Evolutionary conservation across 2,329 filamentous ascomycete species (phyloP), one percentile per base, ranked within the genome.

Genomic region (Diaporthe amygdali): DNA sequence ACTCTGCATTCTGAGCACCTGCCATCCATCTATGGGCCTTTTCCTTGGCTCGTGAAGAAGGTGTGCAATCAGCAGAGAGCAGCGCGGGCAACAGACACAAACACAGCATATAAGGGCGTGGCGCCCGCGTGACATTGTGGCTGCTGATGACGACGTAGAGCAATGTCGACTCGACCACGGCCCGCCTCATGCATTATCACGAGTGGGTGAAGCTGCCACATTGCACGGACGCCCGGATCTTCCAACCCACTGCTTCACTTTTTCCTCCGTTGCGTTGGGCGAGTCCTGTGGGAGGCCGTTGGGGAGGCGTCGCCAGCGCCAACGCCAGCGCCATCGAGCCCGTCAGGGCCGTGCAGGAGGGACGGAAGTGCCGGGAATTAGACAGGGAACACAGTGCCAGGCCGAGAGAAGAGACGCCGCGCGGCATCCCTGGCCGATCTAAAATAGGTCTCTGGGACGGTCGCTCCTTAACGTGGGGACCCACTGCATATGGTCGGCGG

Each of bases 351-450:
- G 41, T 67, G 54, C 66, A 55, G 66, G 47, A 66, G 39, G 49
- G 51, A 70, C 70, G 70, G 70, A 63, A 72, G 70, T 68, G 67
- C 70, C 70, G 70, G 70, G 67, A 70, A 72, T 72, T 70, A 72
- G 37, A 59, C 41, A 55, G 61, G 44, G 54, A 70, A 72, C 70
- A 72, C 70, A 72, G 70, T 72, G 70, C 67, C 59, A 69, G 32
- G 9, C 15, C 49, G 39, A 37, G 17, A 30, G 44, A 59, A 59
- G 39, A 47, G 66, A 46, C 59, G 68, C 59, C 59, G 68, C 59
- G 49, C 59, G 68, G 59, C 52, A 66, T 39, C 39, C 46, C 51
- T 70, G 49, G 51, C 27, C 25, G 49, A 49, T 66, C 68, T 66
- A 72, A 72, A 72, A 70, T 66, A 70, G 70, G 55, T 54, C 56